Conservation (phyloP, 2,329 filamentous ascomycete genomes). For the Fusarium caatingaense region DNA sequence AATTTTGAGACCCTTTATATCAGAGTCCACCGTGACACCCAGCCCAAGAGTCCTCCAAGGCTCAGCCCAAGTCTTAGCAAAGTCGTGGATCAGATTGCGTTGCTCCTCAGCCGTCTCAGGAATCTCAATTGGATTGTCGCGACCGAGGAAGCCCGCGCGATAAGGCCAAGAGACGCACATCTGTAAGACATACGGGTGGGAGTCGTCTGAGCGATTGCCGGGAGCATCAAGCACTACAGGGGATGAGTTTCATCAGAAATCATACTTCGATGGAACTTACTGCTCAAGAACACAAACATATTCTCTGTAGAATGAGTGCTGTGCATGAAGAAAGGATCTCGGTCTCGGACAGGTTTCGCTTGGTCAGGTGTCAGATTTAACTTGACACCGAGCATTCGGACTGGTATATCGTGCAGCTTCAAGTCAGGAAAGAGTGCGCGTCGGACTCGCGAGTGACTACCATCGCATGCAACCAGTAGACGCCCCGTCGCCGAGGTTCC, state of each 20-base stretch:
- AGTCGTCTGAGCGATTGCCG: constrained; percentile 51
- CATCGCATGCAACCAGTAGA: constrained; percentile 64
- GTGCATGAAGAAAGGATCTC: constrained; percentile 67
- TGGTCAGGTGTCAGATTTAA: constrained; percentile 55
- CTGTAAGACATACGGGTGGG: constrained; percentile 58
- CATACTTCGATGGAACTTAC: constrained; percentile 46
- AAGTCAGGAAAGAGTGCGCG: constrained; percentile 51
- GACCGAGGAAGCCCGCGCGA: constrained; percentile 50
- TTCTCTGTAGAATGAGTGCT: constrained; percentile 63
- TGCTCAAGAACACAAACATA: constrained; percentile 64
- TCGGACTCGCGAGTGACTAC: constrained; percentile 58
- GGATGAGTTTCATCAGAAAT: accelerated
- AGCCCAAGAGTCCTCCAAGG: constrained; percentile 59
- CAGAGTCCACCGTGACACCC: constrained; percentile 54
- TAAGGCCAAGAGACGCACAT: constrained; percentile 65
- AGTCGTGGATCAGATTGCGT: constrained; percentile 55
- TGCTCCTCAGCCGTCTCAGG: constrained; percentile 55
- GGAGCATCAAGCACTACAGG: constrained; percentile 61
- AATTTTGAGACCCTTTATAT: constrained; percentile 59
- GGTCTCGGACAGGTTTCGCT: constrained; percentile 55
- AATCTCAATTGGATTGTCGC: constrained; percentile 50
- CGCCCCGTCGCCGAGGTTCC: constrained; percentile 55
- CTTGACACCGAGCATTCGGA: constrained; percentile 61
- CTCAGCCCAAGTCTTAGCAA: constrained; percentile 61
- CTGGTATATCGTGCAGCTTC: constrained; percentile 57